Evolutionary conservation across 1,284 basidiomycete genomes (phyloP).

Genomic region (Chalciporus sp.): DNA sequence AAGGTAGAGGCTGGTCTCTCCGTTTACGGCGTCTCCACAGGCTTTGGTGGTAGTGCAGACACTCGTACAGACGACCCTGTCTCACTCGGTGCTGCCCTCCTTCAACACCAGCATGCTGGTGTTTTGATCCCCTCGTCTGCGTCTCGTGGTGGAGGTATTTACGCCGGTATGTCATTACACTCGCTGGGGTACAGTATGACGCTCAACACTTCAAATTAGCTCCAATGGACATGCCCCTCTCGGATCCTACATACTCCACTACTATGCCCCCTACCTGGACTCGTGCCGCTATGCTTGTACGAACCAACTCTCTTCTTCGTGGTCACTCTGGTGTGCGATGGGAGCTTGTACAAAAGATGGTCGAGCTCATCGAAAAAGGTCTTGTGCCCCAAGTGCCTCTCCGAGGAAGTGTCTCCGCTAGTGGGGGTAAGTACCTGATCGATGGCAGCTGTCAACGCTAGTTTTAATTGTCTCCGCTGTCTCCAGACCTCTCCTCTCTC

Average conservation of each 20-base stretch:
- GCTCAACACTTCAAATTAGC: constrained; percentile 32
- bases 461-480: not conserved
- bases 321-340: constrained; percentile 87
- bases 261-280: constrained; percentile 91
- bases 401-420: constrained; percentile 81
- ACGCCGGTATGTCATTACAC: constrained; percentile 33
- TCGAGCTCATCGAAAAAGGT: constrained; percentile 68
- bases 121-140: constrained; percentile 40
- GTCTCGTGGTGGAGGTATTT: constrained; percentile 34
- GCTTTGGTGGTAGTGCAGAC: constrained; percentile 78
- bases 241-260: constrained; percentile 65
- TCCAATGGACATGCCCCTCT: constrained; percentile 62
- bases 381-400: constrained; percentile 85
- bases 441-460: not conserved
- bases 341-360: constrained; percentile 81
- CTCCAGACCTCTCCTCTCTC: constrained; percentile 70
- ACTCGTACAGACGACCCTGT: constrained; percentile 73
- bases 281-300: constrained; percentile 84
- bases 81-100: constrained; percentile 71
- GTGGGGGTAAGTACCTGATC: constrained; percentile 56
- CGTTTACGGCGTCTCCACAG: constrained; percentile 82
- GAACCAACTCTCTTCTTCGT: constrained; percentile 86
- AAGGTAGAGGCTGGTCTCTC: constrained; percentile 71
- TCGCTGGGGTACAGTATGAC: not conserved
- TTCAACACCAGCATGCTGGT: constrained; percentile 80